Conservation (phyloP, 2,329 filamentous ascomycete species). For the Neobulgaria alba region DNA sequence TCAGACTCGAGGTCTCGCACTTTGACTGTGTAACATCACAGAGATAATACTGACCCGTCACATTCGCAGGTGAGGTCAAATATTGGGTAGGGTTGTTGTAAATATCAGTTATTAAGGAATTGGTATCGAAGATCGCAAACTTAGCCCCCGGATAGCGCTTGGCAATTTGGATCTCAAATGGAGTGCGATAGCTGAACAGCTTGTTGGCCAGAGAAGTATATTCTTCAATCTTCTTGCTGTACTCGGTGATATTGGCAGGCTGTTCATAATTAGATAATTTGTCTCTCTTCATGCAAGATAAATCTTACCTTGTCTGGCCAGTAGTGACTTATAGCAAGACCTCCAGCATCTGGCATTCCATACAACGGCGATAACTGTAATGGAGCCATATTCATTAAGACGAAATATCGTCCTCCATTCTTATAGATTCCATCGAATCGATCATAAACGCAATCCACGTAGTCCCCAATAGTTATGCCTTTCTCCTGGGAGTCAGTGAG, state of each 20-base stretch:
- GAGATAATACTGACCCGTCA: slow-evolving; percentile 46
- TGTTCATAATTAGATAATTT: slow-evolving; percentile 31
- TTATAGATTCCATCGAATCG: slow-evolving; percentile 55
- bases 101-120: slow-evolving; percentile 57
- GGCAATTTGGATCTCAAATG: slow-evolving; percentile 36
- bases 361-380: slow-evolving; percentile 63
- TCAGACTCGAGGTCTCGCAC: slow-evolving; percentile 31
- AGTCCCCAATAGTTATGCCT: slow-evolving; percentile 53
- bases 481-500: slow-evolving; percentile 52
- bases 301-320: slow-evolving; percentile 32
- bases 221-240: slow-evolving; percentile 39
- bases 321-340: slow-evolving; percentile 35
- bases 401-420: slow-evolving; percentile 60
- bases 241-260: slow-evolving; percentile 39
- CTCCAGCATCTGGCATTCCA: slow-evolving; percentile 37
- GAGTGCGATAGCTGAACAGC: slow-evolving; percentile 41
- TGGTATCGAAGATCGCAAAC: slow-evolving; percentile 59
- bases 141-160: slow-evolving; percentile 48
- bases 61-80: slow-evolving; percentile 54
- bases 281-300: not conserved
- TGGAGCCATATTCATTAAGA: slow-evolving; percentile 61
- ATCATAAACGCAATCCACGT: slow-evolving; percentile 58
- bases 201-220: slow-evolving; percentile 43
- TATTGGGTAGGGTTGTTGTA: slow-evolving; percentile 51
- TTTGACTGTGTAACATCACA: slow-evolving; percentile 35